Conservation (phyloP, 2,329 filamentous ascomycete genomes). For the Meredithiella fracta region DNA sequence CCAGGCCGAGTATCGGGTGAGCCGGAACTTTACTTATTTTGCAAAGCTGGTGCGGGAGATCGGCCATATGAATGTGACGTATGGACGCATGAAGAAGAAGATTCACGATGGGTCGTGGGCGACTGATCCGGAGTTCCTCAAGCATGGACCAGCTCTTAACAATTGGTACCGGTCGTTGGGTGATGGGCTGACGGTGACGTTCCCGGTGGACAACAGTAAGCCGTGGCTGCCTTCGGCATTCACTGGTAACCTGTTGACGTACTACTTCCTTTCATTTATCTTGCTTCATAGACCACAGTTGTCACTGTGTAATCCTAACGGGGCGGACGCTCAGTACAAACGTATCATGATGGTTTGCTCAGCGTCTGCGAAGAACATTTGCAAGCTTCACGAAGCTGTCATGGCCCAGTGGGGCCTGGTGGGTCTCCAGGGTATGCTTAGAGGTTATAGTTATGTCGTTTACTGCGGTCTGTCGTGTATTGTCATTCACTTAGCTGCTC, state of each 20-base stretch:
- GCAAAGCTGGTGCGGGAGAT: constrained; percentile 63
- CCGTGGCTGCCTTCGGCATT: constrained; percentile 80
- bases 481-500: constrained; percentile 80
- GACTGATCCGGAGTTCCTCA: constrained; percentile 65
- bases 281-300: constrained; percentile 79
- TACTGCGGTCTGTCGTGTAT: constrained; percentile 83
- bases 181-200: constrained; percentile 58
- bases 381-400: constrained; percentile 72
- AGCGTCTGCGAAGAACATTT: constrained; percentile 67
- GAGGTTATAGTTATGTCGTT: constrained; percentile 90
- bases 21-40: constrained; percentile 71
- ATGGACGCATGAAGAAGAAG: constrained; percentile 55
- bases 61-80: constrained; percentile 58
- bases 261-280: constrained; percentile 73
- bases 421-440: constrained; percentile 78
- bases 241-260: constrained; percentile 74
- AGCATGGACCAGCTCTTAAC: constrained; percentile 60
- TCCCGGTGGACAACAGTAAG: constrained; percentile 59
- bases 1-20: constrained; percentile 58
- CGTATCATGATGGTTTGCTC: constrained; percentile 77
- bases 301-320: constrained; percentile 56
- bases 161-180: constrained; percentile 66
- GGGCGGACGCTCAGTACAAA: constrained; percentile 62
- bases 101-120: constrained; percentile 56
- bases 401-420: constrained; percentile 59